A percentile compares a stretch with the other conserved stretches of the same genome.
phyloP scores from a whole-genome alignment of 2,329 filamentous ascomycete genomes.

The Pyricularia grisea region DNA sequence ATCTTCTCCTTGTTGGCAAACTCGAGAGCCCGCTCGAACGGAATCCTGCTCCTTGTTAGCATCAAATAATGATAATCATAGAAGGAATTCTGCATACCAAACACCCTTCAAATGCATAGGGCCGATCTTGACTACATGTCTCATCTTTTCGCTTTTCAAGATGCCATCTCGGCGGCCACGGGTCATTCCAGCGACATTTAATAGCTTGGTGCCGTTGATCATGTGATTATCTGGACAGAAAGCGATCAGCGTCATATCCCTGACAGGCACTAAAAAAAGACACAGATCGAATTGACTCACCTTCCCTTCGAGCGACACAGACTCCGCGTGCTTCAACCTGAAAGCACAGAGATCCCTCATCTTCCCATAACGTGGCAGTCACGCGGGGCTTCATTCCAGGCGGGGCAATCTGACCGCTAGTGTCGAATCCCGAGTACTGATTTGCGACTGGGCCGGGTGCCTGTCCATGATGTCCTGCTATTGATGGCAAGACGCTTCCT shows the following conservation, averaged over 20 bases:
- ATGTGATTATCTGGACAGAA: constrained; percentile 75
- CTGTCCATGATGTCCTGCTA: constrained; percentile 44
- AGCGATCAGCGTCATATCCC: neutral
- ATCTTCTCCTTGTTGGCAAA: constrained; percentile 99
- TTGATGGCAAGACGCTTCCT: constrained; percentile 55
- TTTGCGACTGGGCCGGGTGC: constrained; percentile 35
- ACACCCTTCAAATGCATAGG: constrained; percentile 98
- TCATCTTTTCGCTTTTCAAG: constrained; percentile 91
- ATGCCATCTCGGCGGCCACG: constrained; percentile 91
- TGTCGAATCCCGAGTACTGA: constrained; percentile 57
- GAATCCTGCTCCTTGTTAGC: constrained; percentile 58
- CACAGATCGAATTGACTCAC: constrained; percentile 34
- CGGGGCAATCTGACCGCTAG: constrained; percentile 85
- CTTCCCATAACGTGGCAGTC: constrained; percentile 95
- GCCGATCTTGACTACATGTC: constrained; percentile 96
- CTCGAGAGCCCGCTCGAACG: constrained; percentile 92
- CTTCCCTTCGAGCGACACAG: constrained; percentile 88
- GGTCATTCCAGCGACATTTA: constrained; percentile 98
- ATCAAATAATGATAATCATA: neutral
- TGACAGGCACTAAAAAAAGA: neutral
- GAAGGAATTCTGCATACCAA: constrained; percentile 57
- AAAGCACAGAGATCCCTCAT: constrained; percentile 94
- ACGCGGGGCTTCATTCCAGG: constrained; percentile 94
- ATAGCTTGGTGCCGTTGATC: constrained; percentile 95
- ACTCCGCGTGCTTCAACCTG: constrained; percentile 95